Base-by-base conservation (phyloP, 2,329 filamentous ascomycete species). In the Talaromyces piceae region DNA sequence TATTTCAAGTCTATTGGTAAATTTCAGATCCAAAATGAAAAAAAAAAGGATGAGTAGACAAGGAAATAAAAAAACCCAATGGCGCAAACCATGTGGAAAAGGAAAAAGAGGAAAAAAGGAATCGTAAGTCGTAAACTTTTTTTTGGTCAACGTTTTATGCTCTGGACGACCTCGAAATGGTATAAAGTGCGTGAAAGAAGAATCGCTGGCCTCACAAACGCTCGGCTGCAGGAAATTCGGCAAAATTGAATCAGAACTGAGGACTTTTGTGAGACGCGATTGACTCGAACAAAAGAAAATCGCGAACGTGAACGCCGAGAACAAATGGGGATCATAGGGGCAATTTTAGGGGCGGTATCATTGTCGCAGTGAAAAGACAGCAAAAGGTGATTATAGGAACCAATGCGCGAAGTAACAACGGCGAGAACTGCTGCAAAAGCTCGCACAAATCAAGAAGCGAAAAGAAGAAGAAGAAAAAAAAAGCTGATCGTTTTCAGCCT, bases 381-480 rank as follows among this genome's bases (percentile, higher is more conserved):
- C 55, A 12, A 64, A 62, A 62, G 61, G 61, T 61, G 64, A 60
- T 61, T 62, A 64, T 63, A 59, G 61, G 61, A 61, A 39, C 13
- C 45, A 57, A 60, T 54, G 56, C 57, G 61, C n/a, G n/a, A n/a
- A n/a, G n/a, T n/a, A n/a, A n/a, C n/a, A n/a, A n/a, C n/a, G n/a
- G n/a, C n/a, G 63, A 57, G 60, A 54, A 59, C 51, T n/a, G 59
- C 44, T 26, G 44, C 47, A 41, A 43, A 41, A 7, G 55, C 49
- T 59, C 47, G 9, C 25, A 12, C 25, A 18, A 9, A 43, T 22
- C 20, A 18, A 25, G 51, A 50, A 50, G 50, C 2, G 33, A 37
- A 37, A 37, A 6, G 20, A 5, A 33, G 7, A 20, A n/a, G 20
- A 18, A 3, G 20, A 37, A 20, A 5, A 56, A 58, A 54, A 57